Percentiles rank a stretch among this genome's conserved stretches.
Evolutionary conservation across 805 yeast genomes (phyloP).

Genomic region (Debaryomyces maramus): DNA sequence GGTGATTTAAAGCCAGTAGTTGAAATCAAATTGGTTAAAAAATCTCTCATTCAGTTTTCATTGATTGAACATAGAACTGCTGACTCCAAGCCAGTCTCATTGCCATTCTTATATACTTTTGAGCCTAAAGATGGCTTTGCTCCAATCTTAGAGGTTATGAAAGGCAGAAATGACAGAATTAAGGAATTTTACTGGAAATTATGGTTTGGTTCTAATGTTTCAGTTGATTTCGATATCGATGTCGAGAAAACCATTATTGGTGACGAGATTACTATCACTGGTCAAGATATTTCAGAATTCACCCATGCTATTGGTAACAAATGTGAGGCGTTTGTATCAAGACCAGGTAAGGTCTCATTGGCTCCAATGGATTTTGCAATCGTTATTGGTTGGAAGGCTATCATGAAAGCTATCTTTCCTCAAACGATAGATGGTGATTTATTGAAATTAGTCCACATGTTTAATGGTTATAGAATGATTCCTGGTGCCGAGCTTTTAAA

Average conservation of each 20-base stretch:
- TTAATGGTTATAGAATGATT: conserved; percentile 89
- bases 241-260: conserved; percentile 73
- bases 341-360: conserved; percentile 77
- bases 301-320: conserved; percentile 97
- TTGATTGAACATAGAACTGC: conserved; percentile 88
- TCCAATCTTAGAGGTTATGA: conserved; percentile 88
- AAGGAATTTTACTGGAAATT: conserved; percentile 96
- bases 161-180: conserved; percentile 87
- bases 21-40: conserved; percentile 52
- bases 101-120: conserved; percentile 77
- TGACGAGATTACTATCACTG: conserved; percentile 63
- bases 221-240: conserved; percentile 69
- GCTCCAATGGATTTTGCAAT: conserved; percentile 99
- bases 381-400: conserved; percentile 97
- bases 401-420: conserved; percentile 98
- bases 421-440: conserved; percentile 94
- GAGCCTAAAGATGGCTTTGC: conserved; percentile 90
- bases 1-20: conserved; percentile 71
- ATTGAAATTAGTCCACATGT: conserved; percentile 88
- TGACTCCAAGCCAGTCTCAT: conserved; percentile 69
- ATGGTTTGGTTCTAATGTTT: conserved; percentile 75
- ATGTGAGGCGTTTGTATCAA: conserved; percentile 91
- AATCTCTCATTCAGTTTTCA: conserved; percentile 60
- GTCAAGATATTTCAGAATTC: conserved; percentile 81
- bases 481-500: conserved; percentile 89